These are phyloP conservation scores for Malassezia japonica DNA, from an alignment of 1,284 basidiomycete species.

Conservation along the genomic window DNA sequence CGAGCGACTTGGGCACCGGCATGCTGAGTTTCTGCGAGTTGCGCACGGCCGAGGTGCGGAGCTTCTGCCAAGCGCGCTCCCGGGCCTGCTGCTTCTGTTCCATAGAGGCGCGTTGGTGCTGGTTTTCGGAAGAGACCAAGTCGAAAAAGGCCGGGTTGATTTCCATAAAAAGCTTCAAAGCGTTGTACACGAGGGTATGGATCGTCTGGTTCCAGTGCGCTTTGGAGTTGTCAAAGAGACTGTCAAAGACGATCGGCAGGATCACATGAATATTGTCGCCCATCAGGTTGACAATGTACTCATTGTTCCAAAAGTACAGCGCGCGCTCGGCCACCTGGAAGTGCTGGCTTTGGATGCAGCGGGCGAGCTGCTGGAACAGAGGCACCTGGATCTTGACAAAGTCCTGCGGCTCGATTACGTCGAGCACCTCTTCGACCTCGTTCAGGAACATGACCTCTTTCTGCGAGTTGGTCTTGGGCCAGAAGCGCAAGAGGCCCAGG, in stretches of 20 bases:
- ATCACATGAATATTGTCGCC: slow-evolving; percentile 84
- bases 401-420: slow-evolving; percentile 92
- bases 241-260: slow-evolving; percentile 95
- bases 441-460: slow-evolving; percentile 99
- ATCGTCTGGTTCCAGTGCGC: slow-evolving; percentile 99
- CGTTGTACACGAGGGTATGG: slow-evolving; percentile 97
- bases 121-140: slow-evolving; percentile 85
- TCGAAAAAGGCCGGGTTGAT: slow-evolving; percentile 95
- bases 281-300: slow-evolving; percentile 99
- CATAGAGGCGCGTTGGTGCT: slow-evolving; percentile 59
- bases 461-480: slow-evolving; percentile 99
- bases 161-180: slow-evolving; percentile 97
- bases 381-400: slow-evolving; percentile 93
- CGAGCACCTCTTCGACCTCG: slow-evolving; percentile 96
- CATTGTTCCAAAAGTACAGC: slow-evolving; percentile 61
- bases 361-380: slow-evolving; percentile 85
- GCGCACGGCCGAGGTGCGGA: slow-evolving; percentile 35
- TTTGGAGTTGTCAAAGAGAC: slow-evolving; percentile 90
- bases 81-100: slow-evolving; percentile 35
- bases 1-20: slow-evolving; percentile 8
- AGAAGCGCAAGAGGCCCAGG: slow-evolving; percentile 84
- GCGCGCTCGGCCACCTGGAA: slow-evolving; percentile 63
- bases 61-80: slow-evolving; percentile 40
- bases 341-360: slow-evolving; percentile 98
- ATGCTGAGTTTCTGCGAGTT: slow-evolving; percentile 36